Percentiles rank a stretch among this genome's conserved stretches.
Conservation (phyloP, 2,329 filamentous ascomycete species). For the Leptographium wingfieldii region DNA sequence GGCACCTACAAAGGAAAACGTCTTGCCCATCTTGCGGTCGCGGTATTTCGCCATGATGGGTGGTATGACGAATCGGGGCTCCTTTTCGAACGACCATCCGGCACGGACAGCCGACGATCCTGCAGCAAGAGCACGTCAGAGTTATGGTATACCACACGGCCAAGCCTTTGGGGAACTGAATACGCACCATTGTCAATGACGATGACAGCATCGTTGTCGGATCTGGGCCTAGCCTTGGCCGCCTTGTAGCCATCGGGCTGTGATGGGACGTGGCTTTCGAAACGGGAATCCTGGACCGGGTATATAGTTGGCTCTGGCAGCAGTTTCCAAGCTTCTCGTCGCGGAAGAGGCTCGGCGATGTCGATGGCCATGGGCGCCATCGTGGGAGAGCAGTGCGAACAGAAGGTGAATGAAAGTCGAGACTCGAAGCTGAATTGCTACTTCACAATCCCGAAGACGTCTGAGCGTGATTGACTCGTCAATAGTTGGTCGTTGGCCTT, state of each 20-base stretch:
- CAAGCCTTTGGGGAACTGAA: conserved; percentile 6
- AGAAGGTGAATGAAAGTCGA: not conserved
- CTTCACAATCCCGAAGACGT: not conserved
- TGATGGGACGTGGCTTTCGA: conserved; percentile 40
- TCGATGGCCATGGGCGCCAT: conserved; percentile 45
- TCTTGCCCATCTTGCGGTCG: conserved; percentile 84
- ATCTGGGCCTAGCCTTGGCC: conserved; percentile 41
- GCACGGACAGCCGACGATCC: conserved; percentile 82
- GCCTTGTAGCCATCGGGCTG: conserved; percentile 57
- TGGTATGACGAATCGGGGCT: conserved; percentile 68
- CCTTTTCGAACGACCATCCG: conserved; percentile 85
- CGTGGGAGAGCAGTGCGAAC: not conserved
- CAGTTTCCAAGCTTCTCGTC: conserved; percentile 29
- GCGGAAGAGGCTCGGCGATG: conserved; percentile 28
- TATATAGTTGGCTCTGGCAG: conserved; percentile 44
- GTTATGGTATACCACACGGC: not conserved
- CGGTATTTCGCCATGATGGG: conserved; percentile 92
- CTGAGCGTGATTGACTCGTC: not conserved
- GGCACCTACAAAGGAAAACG: conserved; percentile 80
- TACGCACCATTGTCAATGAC: conserved; percentile 87
- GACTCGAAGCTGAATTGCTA: not conserved
- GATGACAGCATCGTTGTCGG: conserved; percentile 56
- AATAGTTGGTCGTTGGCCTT: not conserved
- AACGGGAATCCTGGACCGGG: conserved; percentile 48
- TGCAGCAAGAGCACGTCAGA: conserved; percentile 23